Percentiles rank a stretch among this genome's conserved stretches.
Evolutionary conservation across 2,329 filamentous ascomycete species (phyloP).

Genomic region (Davidsoniella virescens): DNA sequence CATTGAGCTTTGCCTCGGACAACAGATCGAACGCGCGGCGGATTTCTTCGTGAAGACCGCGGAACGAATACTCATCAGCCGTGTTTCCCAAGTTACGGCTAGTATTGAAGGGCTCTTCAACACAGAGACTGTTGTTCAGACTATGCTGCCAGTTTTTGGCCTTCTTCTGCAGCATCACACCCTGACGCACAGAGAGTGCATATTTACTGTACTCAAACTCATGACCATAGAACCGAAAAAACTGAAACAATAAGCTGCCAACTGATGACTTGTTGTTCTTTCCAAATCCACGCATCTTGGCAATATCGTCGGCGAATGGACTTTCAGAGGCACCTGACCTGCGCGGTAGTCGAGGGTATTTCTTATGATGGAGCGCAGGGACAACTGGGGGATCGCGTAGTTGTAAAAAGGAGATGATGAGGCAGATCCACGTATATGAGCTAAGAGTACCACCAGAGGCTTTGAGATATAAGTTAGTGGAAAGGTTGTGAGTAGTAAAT

Average conservation of each 20-base stretch:
- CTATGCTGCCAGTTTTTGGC: conserved; percentile 79
- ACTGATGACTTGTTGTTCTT: conserved; percentile 64
- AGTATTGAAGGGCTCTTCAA: conserved; percentile 92
- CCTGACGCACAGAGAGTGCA: conserved; percentile 72
- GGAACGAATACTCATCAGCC: conserved; percentile 85
- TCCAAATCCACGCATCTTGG: conserved; percentile 58
- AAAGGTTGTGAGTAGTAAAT: neutral
- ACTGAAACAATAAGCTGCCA: conserved; percentile 80
- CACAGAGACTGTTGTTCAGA: conserved; percentile 71
- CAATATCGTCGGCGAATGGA: conserved; percentile 75
- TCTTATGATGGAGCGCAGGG: conserved; percentile 65
- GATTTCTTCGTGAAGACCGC: conserved; percentile 77
- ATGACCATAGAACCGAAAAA: conserved; percentile 88
- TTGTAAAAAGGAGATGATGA: conserved; percentile 94
- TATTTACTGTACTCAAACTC: conserved; percentile 79
- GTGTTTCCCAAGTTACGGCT: conserved; percentile 86
- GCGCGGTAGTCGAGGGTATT: conserved; percentile 39
- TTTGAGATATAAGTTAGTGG: conserved; percentile 21
- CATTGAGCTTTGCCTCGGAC: conserved; percentile 58
- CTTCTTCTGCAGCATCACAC: conserved; percentile 59
- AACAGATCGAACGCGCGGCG: conserved; percentile 75
- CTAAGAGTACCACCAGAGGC: conserved; percentile 87
- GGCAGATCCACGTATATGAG: conserved; percentile 98
- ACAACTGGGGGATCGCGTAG: conserved; percentile 69
- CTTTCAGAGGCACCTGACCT: conserved; percentile 47